phyloP scores from a whole-genome alignment of 176 grass and related monocot genomes.

The Puya raimondii region DNA sequence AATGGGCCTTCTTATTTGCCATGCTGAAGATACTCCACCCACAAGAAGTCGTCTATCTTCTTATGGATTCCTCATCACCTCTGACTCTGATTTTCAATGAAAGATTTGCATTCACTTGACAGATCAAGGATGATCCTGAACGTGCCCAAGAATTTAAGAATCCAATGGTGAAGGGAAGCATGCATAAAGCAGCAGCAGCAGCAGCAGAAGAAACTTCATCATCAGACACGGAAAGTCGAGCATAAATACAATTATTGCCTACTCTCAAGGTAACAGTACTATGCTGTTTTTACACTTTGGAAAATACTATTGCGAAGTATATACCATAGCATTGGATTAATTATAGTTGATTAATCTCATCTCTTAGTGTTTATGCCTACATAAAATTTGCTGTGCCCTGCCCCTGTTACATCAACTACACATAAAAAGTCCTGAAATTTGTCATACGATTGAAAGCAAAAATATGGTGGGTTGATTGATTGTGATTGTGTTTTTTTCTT shows the following conservation, averaged over 20 bases:
- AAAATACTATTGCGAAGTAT: too few relatives aligned
- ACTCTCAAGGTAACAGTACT: too few relatives aligned
- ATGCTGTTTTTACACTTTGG: too few relatives aligned
- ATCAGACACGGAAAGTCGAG: constrained; percentile 4
- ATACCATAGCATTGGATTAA: too few relatives aligned
- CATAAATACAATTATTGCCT: background rate
- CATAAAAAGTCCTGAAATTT: too few relatives aligned
- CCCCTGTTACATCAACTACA: too few relatives aligned
- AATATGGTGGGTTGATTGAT: too few relatives aligned
- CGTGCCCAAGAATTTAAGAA: constrained; percentile 11
- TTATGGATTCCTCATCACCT: background rate
- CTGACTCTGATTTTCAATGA: background rate
- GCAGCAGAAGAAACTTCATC: constrained; percentile 4
- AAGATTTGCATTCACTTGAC: constrained; percentile 1
- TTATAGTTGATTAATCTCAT: too few relatives aligned
- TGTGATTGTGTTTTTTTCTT: too few relatives aligned
- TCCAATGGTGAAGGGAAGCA: background rate
- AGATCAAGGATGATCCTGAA: constrained; percentile 28
- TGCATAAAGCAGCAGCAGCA: background rate
- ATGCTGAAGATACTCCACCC: background rate
- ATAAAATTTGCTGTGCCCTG: too few relatives aligned
- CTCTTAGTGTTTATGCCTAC: too few relatives aligned
- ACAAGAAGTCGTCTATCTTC: background rate
- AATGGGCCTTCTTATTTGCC: background rate
- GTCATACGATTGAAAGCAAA: too few relatives aligned